Evolutionary conservation across 2,329 filamentous ascomycete species (phyloP), one percentile per base, ranked within the genome.

Genomic region (Colletotrichum sp.): DNA sequence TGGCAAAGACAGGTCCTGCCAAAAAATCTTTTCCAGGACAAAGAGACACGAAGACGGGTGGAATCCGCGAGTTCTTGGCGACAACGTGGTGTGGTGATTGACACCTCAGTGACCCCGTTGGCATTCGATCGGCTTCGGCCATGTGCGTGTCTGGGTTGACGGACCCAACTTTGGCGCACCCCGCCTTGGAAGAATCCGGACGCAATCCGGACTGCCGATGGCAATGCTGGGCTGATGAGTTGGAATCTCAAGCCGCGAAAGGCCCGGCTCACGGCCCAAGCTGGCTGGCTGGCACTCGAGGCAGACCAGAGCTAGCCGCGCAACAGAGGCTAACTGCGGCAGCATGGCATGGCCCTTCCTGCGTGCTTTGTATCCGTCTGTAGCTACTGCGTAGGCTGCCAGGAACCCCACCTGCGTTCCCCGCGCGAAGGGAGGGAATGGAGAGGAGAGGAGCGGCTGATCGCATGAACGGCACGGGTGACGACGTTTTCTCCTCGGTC

Each of bases 31-130:
- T 32, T 70, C 21, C n/a, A 28, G 59, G 30, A 65, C 52, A 61
- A 58, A 73, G 18, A 36, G 56, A 59, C 30, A 30, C 34, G 5
- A 28, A 75, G n/a, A 32, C 43, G 9, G 34, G 48, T 18, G 69
- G 56, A 67, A 67, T 58, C 26, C 14, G 55, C 14, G 16, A n/a
- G 7, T 14, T 56, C 52, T 63, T 67, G 68, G 55, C 30, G 69
- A 43, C 30, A 74, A 74, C 72, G 72, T 74, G 72, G 68, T 71
- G 68, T 43, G 32, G 24, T 70, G 26, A 48, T 59, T 69, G 66
- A 71, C 68, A 65, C 58, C 32, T 73, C 56, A 67, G 52, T 66
- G 16, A 43, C 38, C 56, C 18, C 69, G 63, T 36, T 73, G 69
- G 69, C 73, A 68, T 64, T 72, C 34, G 32, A 66, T 75, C 69